Evolutionary conservation across 176 grass and related monocot species (phyloP), one percentile per base, ranked within the genome.

Genomic region (Hsuehochloa calcarea): DNA sequence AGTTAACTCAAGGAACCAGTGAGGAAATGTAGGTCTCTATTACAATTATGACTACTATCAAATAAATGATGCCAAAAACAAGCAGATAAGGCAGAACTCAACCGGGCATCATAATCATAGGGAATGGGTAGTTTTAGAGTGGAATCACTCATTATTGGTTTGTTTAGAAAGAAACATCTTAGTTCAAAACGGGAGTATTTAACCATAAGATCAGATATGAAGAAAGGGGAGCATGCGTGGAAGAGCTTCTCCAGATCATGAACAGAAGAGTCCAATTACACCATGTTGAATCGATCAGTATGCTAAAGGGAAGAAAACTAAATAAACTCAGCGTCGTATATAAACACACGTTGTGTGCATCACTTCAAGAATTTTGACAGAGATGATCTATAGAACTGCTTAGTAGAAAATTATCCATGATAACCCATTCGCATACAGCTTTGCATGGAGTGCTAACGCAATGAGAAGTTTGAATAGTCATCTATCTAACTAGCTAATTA

Each of bases 211-310:
- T 45, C 68, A 52, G 10, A 64, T n/a, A 83, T 52, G 43, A 23
- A 77, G 80, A 84, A 72, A 78, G 54, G 23, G 8, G 5, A 3
- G 7, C 27, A 67, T 43, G 59, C 17, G 55, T 34, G 58, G 40
- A 74, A 50, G 49, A 87, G 40, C 38, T 60, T 76, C 20, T 72
- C 22, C 22, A 38, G 43, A 77, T 79, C 65, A 59, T 82, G 47
- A 73, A 59, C 22, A 65, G 2, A 90, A 50, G 27, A 79, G 27
- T 54, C 5, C 39, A 59, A 37, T 27, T 65, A 27, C 22, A 75
- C 40, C 31, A 29, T 76, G 61, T 43, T 67, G 60, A 51, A 52
- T 19, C 16, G 1, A 84, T 68, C 40, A 60, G 78, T 66, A 23
- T 62, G 41, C 43, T 39, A 40, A 26, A 26, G 78, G 43, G 60